A percentile compares a stretch with the other conserved stretches of the same genome.
Conservation (phyloP, 345 rosid species). For the Syzygium grande region DNA sequence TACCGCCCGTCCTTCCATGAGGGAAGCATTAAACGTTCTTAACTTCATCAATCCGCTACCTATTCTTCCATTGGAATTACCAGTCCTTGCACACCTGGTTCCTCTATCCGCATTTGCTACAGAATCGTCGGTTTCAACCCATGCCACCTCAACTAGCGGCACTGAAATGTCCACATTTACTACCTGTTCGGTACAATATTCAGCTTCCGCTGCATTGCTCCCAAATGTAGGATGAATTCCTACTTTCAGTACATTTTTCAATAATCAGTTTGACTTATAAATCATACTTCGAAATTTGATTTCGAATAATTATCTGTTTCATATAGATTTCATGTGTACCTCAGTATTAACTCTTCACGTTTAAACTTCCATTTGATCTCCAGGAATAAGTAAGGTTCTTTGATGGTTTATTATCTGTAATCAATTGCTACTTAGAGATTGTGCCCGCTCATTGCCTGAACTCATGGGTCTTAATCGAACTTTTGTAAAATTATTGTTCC, state of each 20-base stretch:
- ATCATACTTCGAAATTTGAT: background rate
- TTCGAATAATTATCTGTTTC: too few relatives aligned
- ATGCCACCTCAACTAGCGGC: background rate
- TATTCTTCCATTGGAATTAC: background rate
- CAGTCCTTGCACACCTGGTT: too few relatives aligned
- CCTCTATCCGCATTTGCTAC: background rate
- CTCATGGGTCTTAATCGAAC: background rate
- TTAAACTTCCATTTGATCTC: background rate
- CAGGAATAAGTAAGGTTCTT: too few relatives aligned
- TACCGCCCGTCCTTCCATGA: background rate
- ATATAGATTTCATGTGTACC: background rate
- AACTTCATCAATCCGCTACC: background rate
- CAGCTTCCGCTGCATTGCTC: background rate
- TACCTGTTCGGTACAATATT: background rate
- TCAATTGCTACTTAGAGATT: too few relatives aligned
- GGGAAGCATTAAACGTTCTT: background rate
- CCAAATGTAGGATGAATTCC: background rate
- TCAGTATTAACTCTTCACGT: background rate
- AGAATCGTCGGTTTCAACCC: background rate
- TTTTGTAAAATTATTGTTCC: background rate
- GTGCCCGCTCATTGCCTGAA: too few relatives aligned
- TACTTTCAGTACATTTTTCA: background rate
- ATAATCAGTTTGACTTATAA: background rate
- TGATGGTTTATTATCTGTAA: too few relatives aligned
- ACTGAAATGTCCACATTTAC: background rate